phyloP scores from a whole-genome alignment of 768 basidiomycete genomes.

The Hygrophorus pudorinus region DNA sequence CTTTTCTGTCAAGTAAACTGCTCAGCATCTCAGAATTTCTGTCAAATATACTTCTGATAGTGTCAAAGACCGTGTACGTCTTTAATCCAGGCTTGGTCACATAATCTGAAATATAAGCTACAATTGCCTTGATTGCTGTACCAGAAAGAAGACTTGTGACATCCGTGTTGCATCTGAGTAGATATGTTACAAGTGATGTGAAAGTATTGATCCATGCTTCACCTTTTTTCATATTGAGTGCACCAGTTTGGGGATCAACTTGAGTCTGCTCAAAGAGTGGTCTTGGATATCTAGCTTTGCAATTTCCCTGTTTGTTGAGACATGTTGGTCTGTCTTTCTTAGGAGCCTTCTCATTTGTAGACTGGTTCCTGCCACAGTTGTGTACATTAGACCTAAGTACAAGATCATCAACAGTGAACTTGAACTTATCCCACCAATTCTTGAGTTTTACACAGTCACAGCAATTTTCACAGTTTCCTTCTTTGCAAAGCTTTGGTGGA shows the following conservation, averaged over 20 bases:
- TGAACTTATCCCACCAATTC: conserved; percentile 14
- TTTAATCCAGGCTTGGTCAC: conserved; percentile 24
- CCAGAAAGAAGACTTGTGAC: too few relatives aligned
- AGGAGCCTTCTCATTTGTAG: conserved; percentile 11
- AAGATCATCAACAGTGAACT: conserved; percentile 17
- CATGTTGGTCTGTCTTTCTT: conserved; percentile 6
- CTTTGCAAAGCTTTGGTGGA: conserved; percentile 12
- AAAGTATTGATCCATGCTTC: conserved; percentile 25
- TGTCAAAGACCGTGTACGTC: conserved; percentile 24
- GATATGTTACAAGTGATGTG: conserved; percentile 17
- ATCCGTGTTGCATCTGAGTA: conserved; percentile 24
- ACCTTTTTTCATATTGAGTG: too few relatives aligned
- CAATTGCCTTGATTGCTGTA: conserved; percentile 23
- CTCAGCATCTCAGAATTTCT: conserved; percentile 14
- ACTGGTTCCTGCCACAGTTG: conserved; percentile 13
- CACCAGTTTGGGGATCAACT: conserved; percentile 18
- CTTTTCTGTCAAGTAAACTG: conserved; percentile 1
- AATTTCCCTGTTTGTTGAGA: conserved; percentile 18
- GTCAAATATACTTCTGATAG: conserved; percentile 14
- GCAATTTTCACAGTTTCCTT: conserved; percentile 6
- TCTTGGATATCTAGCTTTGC: conserved; percentile 26
- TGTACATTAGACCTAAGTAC: conserved; percentile 21
- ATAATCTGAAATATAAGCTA: conserved; percentile 27
- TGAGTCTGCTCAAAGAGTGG: conserved; percentile 10
- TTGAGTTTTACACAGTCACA: not conserved